phyloP scores from a whole-genome alignment of 768 basidiomycete genomes.

The Lentinula boryana region DNA sequence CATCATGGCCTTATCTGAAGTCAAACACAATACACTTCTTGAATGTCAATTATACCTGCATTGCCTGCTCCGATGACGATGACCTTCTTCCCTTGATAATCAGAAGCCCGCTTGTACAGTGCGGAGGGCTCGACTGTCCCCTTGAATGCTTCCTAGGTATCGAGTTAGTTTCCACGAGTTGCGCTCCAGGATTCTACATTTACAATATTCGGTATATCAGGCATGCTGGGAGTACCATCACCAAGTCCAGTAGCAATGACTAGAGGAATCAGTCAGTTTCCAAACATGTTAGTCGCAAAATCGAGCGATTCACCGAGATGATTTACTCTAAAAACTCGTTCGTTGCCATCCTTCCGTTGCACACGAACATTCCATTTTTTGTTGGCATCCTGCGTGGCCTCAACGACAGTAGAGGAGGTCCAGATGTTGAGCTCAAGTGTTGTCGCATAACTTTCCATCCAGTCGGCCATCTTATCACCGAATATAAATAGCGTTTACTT shows the following conservation, averaged over 20 bases:
- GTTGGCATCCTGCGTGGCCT: conserved; percentile 18
- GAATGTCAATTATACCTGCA: conserved; percentile 15
- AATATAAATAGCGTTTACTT: not conserved
- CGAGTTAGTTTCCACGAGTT: not conserved
- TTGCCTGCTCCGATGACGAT: conserved; percentile 45
- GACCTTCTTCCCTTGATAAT: conserved; percentile 39
- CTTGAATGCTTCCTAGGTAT: not conserved
- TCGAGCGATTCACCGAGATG: conserved; percentile 16
- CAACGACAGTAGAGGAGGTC: conserved; percentile 28
- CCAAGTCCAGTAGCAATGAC: conserved; percentile 40
- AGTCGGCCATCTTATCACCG: conserved; percentile 35
- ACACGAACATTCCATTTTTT: conserved; percentile 26
- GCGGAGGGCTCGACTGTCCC: not conserved
- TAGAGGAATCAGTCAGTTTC: conserved; percentile 10
- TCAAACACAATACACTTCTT: too few species aligned
- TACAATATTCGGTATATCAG: conserved; percentile 13
- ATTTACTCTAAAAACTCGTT: conserved; percentile 16
- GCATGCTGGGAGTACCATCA: conserved; percentile 34
- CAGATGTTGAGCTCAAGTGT: conserved; percentile 45
- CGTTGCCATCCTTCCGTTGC: conserved; percentile 15
- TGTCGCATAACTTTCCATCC: conserved; percentile 42
- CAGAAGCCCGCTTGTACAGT: conserved; percentile 14
- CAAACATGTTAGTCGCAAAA: not conserved
- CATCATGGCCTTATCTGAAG: not conserved
- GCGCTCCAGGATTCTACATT: not conserved